A percentile compares a stretch with the other conserved stretches of the same genome.
Conservation (phyloP, 441 rosid species). For the Melastoma candidum region DNA sequence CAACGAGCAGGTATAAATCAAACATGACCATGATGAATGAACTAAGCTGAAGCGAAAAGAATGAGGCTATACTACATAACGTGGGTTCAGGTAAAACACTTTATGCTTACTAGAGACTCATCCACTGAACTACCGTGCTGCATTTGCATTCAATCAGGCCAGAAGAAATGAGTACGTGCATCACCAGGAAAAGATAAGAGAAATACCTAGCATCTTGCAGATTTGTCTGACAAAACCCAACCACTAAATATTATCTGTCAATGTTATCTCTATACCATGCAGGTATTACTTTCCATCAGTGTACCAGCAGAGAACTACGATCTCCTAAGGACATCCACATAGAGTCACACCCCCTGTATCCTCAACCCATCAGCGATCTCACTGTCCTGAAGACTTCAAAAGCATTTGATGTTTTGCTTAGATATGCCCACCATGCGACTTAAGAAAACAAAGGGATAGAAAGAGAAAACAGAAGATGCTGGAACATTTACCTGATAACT, state of each 20-base stretch:
- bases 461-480: not conserved
- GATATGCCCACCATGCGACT: not conserved
- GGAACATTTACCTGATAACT: constrained; percentile 48
- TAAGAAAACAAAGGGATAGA: not conserved
- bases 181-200: not conserved
- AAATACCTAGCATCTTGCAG: not conserved
- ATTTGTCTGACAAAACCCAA: too few species aligned
- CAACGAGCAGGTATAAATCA: too few species aligned
- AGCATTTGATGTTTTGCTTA: constrained; percentile 15
- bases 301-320: not conserved
- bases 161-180: not conserved
- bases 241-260: too few species aligned
- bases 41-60: too few species aligned
- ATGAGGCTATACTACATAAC: too few species aligned
- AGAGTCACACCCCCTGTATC: constrained; percentile 52
- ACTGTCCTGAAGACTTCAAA: constrained; percentile 64
- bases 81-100: not conserved
- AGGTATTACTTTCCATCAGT: too few species aligned
- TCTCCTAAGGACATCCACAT: not conserved
- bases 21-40: too few species aligned
- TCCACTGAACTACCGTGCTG: constrained; percentile 94
- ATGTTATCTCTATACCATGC: too few species aligned
- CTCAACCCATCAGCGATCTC: constrained; percentile 73
- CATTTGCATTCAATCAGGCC: constrained; percentile 6
- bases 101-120: constrained; percentile 38